A percentile compares a stretch with the other conserved stretches of the same genome.
phyloP scores from a whole-genome alignment of 2,329 filamentous ascomycete genomes.

The Thielaviopsis populi region DNA sequence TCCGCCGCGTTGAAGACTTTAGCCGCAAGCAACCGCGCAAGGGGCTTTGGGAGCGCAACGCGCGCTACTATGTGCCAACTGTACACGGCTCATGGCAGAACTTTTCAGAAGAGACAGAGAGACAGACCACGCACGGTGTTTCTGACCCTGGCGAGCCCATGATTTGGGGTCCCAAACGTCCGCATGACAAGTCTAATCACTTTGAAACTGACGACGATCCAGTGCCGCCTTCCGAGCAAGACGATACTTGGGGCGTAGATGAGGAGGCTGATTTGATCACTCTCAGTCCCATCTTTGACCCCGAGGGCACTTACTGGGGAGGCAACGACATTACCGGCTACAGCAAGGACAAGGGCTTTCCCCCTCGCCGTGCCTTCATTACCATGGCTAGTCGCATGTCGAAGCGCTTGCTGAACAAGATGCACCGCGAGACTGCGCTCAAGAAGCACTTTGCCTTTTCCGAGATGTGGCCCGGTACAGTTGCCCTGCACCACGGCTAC shows the following conservation, averaged over 20 bases:
- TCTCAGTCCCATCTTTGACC: slow-evolving; percentile 83
- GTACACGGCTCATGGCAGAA: slow-evolving; percentile 68
- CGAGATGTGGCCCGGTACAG: slow-evolving; percentile 89
- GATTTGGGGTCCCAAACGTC: slow-evolving; percentile 74
- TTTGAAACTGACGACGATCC: slow-evolving; percentile 61
- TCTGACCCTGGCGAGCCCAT: slow-evolving; percentile 32
- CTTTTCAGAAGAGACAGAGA: slow-evolving; percentile 32
- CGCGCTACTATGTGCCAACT: slow-evolving; percentile 61
- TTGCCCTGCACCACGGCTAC: slow-evolving; percentile 77
- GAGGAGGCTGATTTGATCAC: slow-evolving; percentile 88
- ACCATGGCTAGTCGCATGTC: slow-evolving; percentile 80
- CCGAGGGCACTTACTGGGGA: slow-evolving; percentile 71
- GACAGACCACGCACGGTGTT: slow-evolving; percentile 22
- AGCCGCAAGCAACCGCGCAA: slow-evolving; percentile 59
- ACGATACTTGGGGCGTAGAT: slow-evolving; percentile 77
- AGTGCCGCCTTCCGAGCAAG: slow-evolving; percentile 49
- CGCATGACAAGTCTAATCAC: slow-evolving; percentile 51
- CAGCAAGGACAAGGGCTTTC: slow-evolving; percentile 44
- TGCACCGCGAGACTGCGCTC: slow-evolving; percentile 80
- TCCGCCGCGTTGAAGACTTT: slow-evolving; percentile 56
- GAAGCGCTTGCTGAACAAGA: slow-evolving; percentile 60
- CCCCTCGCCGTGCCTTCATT: slow-evolving; percentile 69
- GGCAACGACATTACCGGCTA: slow-evolving; percentile 74
- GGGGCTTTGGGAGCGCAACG: slow-evolving; percentile 66
- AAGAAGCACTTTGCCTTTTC: slow-evolving; percentile 84